Evolutionary conservation across 2,329 filamentous ascomycete species (phyloP).

Genomic region (Alternaria triticina): DNA sequence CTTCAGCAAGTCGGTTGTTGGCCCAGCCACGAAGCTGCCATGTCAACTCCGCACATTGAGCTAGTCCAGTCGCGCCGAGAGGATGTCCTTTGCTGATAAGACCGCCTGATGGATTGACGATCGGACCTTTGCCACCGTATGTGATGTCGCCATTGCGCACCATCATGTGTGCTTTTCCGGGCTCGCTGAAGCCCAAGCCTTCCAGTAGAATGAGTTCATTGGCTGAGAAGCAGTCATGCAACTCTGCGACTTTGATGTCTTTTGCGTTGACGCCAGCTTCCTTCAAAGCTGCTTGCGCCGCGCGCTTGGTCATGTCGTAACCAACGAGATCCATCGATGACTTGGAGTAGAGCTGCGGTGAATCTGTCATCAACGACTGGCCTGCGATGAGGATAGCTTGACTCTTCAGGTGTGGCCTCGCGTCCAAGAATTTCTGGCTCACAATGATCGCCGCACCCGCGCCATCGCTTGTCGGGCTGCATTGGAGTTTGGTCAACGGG

Average conservation of each 20-base stretch:
- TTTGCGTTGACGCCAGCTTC: constrained; percentile 72
- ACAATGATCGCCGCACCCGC: constrained; percentile 88
- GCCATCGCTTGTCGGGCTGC: constrained; percentile 93
- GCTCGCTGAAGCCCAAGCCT: constrained; percentile 75
- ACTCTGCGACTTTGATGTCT: constrained; percentile 83
- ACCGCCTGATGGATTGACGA: constrained; percentile 92
- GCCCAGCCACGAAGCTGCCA: constrained; percentile 97
- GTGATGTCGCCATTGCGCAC: constrained; percentile 88
- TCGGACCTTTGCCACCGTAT: constrained; percentile 74
- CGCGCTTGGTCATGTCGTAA: constrained; percentile 80
- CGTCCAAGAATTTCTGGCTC: constrained; percentile 84
- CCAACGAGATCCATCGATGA: constrained; percentile 89
- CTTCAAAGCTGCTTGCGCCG: constrained; percentile 69
- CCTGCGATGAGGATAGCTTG: constrained; percentile 88
- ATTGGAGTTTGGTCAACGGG: constrained; percentile 93
- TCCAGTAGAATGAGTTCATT: constrained; percentile 92
- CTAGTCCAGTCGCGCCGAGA: constrained; percentile 87
- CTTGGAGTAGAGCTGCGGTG: constrained; percentile 75
- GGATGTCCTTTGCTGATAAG: constrained; percentile 96
- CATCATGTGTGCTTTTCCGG: constrained; percentile 88
- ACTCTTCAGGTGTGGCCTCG: constrained; percentile 76
- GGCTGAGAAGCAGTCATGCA: constrained; percentile 95
- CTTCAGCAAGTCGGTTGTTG: constrained; percentile 77
- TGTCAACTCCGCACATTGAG: constrained; percentile 90
- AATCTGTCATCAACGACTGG: constrained; percentile 83